Base-by-base conservation (phyloP, 1,139 yeast genomes). In the Geotrichum macrosporum region DNA sequence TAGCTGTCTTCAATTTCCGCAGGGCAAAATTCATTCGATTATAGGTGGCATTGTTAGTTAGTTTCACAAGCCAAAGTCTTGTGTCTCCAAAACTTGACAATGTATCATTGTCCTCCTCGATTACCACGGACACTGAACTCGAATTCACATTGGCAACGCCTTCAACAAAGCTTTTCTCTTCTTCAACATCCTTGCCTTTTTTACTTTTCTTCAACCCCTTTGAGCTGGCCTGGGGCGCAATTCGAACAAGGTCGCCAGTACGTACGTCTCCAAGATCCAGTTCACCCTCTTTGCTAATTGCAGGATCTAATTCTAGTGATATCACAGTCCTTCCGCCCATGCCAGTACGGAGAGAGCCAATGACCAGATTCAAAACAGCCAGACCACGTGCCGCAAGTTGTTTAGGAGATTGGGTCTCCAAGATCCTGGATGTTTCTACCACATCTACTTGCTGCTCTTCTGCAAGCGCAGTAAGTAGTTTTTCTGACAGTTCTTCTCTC, bases 11-110 rank as follows among this genome's bases (percentile, higher is more conserved):
- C n/a, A 85, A 67, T 56, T 80, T 83, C 37, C 81, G 74, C 79
- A 89, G 71, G 0, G 95, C 80, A 15, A 84, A 78, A 45, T 80
- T 78, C 95, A 92, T 87, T 53, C 96, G 66, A 77, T 86, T 50
- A 81, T 67, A 70, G 1, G 73, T 69, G 6, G 61, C 64, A 4
- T 65, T 56, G 50, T 69, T 67, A 13, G 67, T 66, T 21, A 69
- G 59, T 46, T 70, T 69, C 13, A 66, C 66, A 16, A 69, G 51
- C 68, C 72, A 69, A 13, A 70, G 48, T 26, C 71, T 52, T 9
- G 62, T 58, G 5, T 60, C 64, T 6, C 64, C 52, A 13, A 58
- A 44, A 5, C 54, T 40, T 2, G 57, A 54, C 2, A 54, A 48
- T 4, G 55, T 53, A 20, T 72, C 76, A 31, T 60, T 66, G 20